Evolutionary conservation across 805 yeast species (phyloP), one percentile per base, ranked within the genome.

Genomic region (Myxozyma kluyveri): DNA sequence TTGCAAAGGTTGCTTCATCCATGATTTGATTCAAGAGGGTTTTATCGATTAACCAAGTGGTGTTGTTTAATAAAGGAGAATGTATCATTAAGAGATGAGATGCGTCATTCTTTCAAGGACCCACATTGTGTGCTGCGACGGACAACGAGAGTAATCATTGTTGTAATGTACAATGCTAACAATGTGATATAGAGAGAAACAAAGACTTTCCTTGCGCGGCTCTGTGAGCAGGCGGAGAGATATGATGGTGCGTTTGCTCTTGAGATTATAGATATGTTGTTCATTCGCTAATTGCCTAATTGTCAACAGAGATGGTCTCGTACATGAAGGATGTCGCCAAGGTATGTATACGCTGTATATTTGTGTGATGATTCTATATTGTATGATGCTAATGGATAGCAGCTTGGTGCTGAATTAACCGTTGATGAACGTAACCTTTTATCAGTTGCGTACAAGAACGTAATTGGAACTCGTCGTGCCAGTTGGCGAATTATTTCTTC

Each of bases 191-290:
- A 56, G 58, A 52, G 97, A 80, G 98, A 93, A 84, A 96, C 93
- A 77, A 88, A 95, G 69, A 96, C 93, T 67, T 91, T 90, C 76
- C 83, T 91, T 71, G 99, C 99, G 73, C 88, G 93, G 72, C 86
- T 91, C 72, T 96, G 98, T 70, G 98, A 91, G 78, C 99, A 93
- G 79, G 98, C 99, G 69, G 99, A 93, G 79, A 95, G 99, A 77
- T 93, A 93, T 74, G 99, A 93, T 45, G 62, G 61, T 56, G 57
- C 24, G 55, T 29, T 9, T 4, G 19, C 18, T 3, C n/a, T 35
- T 21, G 18, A 21, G 18, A 14, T 35, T n/a, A 7, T 6, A 6
- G 10, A 17, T 21, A 17, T 12, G 41, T 4, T 38, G 22, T 38
- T 14, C 29, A 37, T 14, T 36, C 39, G 18, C 3, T 26, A n/a